phyloP scores from a whole-genome alignment of 495 filamentous ascomycete species.

The Penicillium maclennaniae region DNA sequence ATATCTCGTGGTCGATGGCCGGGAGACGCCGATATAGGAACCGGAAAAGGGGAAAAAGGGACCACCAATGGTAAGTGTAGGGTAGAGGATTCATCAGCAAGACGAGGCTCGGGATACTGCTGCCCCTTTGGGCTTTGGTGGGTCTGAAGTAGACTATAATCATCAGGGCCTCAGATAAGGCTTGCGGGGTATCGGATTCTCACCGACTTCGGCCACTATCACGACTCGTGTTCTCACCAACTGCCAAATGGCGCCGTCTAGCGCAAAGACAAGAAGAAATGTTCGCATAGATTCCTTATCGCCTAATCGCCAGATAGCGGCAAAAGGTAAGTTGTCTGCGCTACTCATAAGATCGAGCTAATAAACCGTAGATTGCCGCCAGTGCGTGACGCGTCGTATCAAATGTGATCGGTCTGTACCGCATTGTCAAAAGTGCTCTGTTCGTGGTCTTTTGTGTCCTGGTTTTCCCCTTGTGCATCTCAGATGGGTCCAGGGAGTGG shows the following conservation, averaged over 20 bases:
- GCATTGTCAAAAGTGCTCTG: conserved; percentile 16
- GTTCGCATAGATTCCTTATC: conserved; percentile 18
- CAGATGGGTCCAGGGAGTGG: conserved; percentile 14
- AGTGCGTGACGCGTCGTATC: conserved; percentile 19
- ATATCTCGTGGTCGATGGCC: too few relatives aligned
- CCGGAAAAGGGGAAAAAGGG: neutral
- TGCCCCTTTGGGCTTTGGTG: neutral
- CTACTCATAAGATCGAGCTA: neutral
- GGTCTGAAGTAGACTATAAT: neutral
- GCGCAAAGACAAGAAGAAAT: conserved; percentile 8
- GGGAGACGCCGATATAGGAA: neutral
- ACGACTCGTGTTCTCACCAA: neutral
- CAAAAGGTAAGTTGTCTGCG: conserved; percentile 4
- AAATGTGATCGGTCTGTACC: conserved; percentile 21
- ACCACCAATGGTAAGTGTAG: neutral
- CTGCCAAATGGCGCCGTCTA: neutral
- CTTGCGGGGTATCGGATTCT: neutral
- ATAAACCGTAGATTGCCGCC: conserved; percentile 7
- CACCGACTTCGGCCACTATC: neutral
- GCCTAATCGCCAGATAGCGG: conserved; percentile 11
- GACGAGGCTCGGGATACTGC: neutral
- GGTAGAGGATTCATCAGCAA: neutral
- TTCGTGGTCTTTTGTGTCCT: conserved; percentile 13
- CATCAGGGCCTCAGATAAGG: neutral
- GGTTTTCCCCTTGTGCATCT: conserved; percentile 13